Base-by-base conservation (phyloP, 108 stramenopile species). In the Cyclotella distinguenda region DNA sequence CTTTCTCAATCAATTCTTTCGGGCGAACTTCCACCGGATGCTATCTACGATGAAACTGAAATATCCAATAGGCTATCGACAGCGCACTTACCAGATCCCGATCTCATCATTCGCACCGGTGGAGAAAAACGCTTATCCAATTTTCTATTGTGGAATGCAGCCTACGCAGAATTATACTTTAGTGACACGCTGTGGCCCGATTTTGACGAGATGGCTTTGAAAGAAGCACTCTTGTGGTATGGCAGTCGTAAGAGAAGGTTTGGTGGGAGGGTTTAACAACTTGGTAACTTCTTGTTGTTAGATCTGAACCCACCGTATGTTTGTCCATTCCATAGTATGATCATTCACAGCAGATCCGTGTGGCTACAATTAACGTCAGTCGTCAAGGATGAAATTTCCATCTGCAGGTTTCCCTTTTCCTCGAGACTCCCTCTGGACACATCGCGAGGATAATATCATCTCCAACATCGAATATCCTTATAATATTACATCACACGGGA, bases 101-200 rank as follows among this genome's bases (percentile, higher is more conserved):
- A 91, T 69, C 64, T 97, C 6, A 63, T 97, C 13, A 77, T 97
- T 31, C 84, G 96, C 4, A 95, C 95, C 0, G 84, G 86, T 11
- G 96, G 96, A 1, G 96, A 96, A 68, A 66, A 53, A 47, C 84
- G 96, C 13, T 44, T 95, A 27, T 90, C 88, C 45, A 96, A 96
- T 66, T 95, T 96, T 64, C 56, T 97, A 38, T 67, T 97, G 1
- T 97, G 90, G 90, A 76, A 96, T 45, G 55, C 62, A 1, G 94
- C 91, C 0, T 95, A 95, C 68, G 46, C 88, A 22, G 94, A 95
- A 64, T 56, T 95, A 23, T 88, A 78, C 60, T 78, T 95, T 50
- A 68, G 71, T 21, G 64, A 74, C 21, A 36, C 54, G 13, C 47
- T 88, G 26, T 95, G 91, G 91, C 94, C 94, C 4, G 91, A 95